phyloP scores from a whole-genome alignment of 805 yeast genomes.

The Candida maltosa region DNA sequence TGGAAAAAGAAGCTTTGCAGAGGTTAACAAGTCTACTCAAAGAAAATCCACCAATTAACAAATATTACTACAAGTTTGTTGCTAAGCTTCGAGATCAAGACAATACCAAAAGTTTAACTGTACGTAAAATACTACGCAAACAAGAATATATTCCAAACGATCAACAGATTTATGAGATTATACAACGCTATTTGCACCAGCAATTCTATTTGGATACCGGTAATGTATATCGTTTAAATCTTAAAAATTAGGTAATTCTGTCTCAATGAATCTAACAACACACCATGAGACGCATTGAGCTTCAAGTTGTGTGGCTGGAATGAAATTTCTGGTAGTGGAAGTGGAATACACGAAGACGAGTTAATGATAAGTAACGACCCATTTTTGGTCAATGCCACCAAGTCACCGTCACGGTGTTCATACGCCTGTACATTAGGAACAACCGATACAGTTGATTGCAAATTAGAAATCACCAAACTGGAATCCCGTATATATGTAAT shows the following conservation, averaged over 20 bases:
- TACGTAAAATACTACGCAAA: no score
- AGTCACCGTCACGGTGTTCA: not conserved
- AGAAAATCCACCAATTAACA: conserved; percentile 7
- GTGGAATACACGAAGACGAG: not conserved
- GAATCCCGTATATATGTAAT: conserved; percentile 5
- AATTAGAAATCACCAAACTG: conserved; percentile 4
- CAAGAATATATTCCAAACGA: conserved; percentile 27
- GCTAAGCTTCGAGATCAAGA: conserved; percentile 4
- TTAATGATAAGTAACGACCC: conserved; percentile 2
- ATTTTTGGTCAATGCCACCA: conserved; percentile 2
- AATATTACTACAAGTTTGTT: conserved; percentile 6
- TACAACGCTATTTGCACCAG: conserved; percentile 11
- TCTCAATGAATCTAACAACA: conserved; percentile 37
- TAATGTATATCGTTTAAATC: conserved; percentile 7
- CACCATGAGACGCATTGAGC: conserved; percentile 19
- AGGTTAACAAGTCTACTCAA: conserved; percentile 16
- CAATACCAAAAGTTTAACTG: conserved; percentile 7
- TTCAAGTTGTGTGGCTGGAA: conserved; percentile 6
- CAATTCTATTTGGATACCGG: conserved; percentile 25
- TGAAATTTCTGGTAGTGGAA: conserved; percentile 1
- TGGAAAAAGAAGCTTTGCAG: conserved; percentile 14
- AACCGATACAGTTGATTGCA: not conserved
- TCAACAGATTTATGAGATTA: conserved; percentile 24
- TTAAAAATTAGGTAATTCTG: conserved; percentile 36
- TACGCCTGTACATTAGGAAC: conserved; percentile 7